Evolutionary conservation across 768 basidiomycete species (phyloP), one percentile per base, ranked within the genome.

Genomic region (Amanita subjunquillea): DNA sequence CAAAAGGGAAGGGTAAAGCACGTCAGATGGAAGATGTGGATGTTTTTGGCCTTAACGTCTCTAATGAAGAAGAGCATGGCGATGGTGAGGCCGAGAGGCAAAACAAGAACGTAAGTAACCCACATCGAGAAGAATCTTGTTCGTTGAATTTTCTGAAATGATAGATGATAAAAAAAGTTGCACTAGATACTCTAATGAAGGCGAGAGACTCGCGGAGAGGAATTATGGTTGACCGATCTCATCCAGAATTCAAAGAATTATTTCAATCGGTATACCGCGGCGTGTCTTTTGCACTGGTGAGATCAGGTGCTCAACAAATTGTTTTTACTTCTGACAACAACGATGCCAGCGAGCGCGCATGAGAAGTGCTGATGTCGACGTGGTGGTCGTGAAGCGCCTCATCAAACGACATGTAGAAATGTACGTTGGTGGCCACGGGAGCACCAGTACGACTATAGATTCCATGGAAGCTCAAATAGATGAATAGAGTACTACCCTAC

Each of bases 101-200:
- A 4, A 87, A 85, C 60, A 86, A 82, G 63, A 73, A 72, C 55
- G 85, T 85, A 56, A 59, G 74, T 64, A 17, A 29, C 30, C 29
- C 30, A 15, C 15, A 38, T 40, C 27, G 4, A 27, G 4, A 5
- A 22, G 6, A 22, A 30, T n/a, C 7, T n/a, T 4, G n/a, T 23
- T 9, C 4, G 4, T 13, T 48, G 13, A 17, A n/a, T 15, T 15
- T 4, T 38, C 1, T 38, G 15, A 6, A 13, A 29, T 17, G 12
- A 6, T 54, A 79, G 78, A 64, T 65, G 41, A 72, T 79, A 57
- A 78, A 76, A 59, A 70, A 69, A 48, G 63, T 63, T 0, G 61
- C 73, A 3, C 66, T 74, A 12, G 70, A 72, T 42, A 64, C 72
- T 37, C 64, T 78, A 12, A 65, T 61, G 23, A 63, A 61, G 38